Evolutionary conservation across 306 rosid genomes (phyloP), one percentile per base, ranked within the genome.

Genomic region (Casuarina glauca): DNA sequence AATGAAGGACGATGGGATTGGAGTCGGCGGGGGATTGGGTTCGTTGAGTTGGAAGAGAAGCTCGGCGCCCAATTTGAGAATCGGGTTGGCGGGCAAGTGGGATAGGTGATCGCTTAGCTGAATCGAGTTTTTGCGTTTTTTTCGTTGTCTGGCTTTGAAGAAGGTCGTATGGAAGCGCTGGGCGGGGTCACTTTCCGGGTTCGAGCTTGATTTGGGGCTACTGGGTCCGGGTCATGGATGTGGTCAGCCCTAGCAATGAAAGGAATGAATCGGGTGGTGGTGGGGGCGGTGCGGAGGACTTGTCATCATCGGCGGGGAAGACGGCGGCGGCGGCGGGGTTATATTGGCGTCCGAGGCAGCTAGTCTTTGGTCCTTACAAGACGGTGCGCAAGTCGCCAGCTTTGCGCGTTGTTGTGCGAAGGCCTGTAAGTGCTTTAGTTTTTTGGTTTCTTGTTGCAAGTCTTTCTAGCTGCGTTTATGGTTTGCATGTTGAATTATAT

Each of bases 221-320:
- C 74, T 84, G 80, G 76, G 80, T 85, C 76, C 72, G 83, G 89
- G 86, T 79, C 88, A 93, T 91, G 96, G 97, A 91, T 87, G 98
- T 82, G 86, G 91, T 82, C 74, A 75, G 86, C 75, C 79, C 83
- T 79, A 71, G 76, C 74, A 84, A 76, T 87, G 90, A 77, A 76
- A 83, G 82, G 36, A 87, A 84, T 78, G 85, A 75, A 64, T 69
- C 80, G 80, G 54, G 79, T 61, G 76, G 81, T 54, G 82, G 52
- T 66, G 69, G 80, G 5, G 82, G 74, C 36, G 19, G 74, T 62
- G 73, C 68, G 17, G 60, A 50, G 39, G 82, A 76, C 69, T 61
- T 70, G 0, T 36, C 74, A 44, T 76, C 81, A 1, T 74, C 88
- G 36, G 72, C 87, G 10, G 80, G 32, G 32, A 26, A 26, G 32